phyloP scores from a whole-genome alignment of 1,284 basidiomycete genomes.

The Trichosporon sp. region DNA sequence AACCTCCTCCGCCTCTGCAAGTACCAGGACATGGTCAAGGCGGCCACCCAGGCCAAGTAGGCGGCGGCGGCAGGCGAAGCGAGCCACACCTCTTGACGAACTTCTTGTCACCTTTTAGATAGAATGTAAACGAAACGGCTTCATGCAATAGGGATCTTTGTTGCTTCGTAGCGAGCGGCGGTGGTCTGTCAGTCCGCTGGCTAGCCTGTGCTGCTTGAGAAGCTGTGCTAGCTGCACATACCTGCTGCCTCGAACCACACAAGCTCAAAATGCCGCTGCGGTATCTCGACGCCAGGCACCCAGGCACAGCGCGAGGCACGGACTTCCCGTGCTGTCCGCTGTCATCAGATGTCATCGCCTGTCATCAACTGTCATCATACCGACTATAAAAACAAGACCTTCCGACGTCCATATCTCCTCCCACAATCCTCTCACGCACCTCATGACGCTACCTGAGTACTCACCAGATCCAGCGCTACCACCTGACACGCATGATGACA shows the following conservation, averaged over 20 bases:
- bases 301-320: not conserved
- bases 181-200: not conserved
- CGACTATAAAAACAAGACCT: not conserved
- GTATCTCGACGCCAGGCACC: not conserved
- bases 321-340: not conserved
- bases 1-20: slow-evolving; percentile 75
- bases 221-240: too few species aligned
- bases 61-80: not conserved
- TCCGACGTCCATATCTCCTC: not conserved
- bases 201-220: too few species aligned
- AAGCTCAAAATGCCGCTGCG: not conserved
- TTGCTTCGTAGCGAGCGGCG: not conserved
- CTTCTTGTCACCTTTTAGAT: not conserved
- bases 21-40: slow-evolving; percentile 56
- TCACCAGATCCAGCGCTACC: not conserved
- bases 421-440: not conserved
- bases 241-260: too few species aligned
- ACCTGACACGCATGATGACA: too few species aligned
- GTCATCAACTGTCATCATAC: not conserved
- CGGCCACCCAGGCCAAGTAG: not conserved
- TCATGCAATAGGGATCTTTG: not conserved
- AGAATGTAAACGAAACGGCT: not conserved
- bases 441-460: not conserved
- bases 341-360: not conserved
- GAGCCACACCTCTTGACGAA: not conserved